phyloP scores from a whole-genome alignment of 2,329 filamentous ascomycete species.

The Colletotrichum brevisporum region DNA sequence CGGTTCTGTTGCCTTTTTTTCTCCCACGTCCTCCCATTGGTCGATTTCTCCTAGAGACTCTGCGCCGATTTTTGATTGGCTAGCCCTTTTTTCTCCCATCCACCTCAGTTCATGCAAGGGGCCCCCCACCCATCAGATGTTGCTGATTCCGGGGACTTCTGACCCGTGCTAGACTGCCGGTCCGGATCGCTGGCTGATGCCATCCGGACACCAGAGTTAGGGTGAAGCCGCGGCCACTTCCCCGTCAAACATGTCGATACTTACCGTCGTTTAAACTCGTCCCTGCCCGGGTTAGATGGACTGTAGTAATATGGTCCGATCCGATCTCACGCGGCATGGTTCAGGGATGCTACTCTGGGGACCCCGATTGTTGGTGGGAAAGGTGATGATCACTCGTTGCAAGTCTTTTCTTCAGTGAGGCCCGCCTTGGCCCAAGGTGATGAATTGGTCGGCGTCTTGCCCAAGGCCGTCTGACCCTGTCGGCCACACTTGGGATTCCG shows the following conservation, averaged over 20 bases:
- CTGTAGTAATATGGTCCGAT: background rate
- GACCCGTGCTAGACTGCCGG: background rate
- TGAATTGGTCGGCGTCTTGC: too few species aligned
- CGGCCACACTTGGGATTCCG: too few species aligned
- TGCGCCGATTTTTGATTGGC: conserved; percentile 39
- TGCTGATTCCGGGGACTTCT: background rate
- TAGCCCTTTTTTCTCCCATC: background rate
- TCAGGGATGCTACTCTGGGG: background rate
- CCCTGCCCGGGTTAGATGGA: background rate
- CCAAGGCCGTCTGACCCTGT: too few species aligned
- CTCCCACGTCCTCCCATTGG: background rate
- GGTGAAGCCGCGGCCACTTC: too few species aligned
- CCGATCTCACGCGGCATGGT: background rate
- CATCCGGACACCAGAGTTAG: too few species aligned
- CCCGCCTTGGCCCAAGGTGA: background rate
- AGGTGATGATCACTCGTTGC: background rate
- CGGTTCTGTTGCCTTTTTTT: background rate
- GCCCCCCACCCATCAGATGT: conserved; percentile 14
- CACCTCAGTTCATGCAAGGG: conserved; percentile 31
- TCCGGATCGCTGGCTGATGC: too few species aligned
- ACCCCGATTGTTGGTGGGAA: background rate
- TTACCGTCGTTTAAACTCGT: too few species aligned
- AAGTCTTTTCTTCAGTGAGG: background rate
- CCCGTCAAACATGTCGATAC: too few species aligned
- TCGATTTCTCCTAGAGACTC: background rate